Percentiles rank a stretch among this genome's conserved stretches.
Evolutionary conservation across 2,329 filamentous ascomycete genomes (phyloP).

Genomic region (Fusarium equiseti): DNA sequence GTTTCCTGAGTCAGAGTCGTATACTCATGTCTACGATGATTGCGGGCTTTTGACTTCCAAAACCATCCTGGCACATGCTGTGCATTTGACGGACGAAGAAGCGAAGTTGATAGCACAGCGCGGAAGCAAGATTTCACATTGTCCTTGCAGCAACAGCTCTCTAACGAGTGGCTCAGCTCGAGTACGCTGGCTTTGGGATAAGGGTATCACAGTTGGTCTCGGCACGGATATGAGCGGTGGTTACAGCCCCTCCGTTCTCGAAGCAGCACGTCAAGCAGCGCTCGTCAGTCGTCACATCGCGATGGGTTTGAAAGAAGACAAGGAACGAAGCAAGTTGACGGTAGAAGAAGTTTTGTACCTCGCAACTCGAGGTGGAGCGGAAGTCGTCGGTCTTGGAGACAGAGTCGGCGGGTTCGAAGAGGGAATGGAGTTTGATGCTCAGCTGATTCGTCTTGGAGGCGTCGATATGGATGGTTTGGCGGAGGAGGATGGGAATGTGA

Average conservation of each 20-base stretch:
- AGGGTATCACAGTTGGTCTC: slow-evolving; percentile 82
- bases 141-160: slow-evolving; percentile 86
- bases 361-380: slow-evolving; percentile 87
- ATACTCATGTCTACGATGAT: slow-evolving; percentile 83
- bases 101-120: slow-evolving; percentile 70
- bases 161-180: slow-evolving; percentile 83
- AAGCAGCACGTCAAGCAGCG: slow-evolving; percentile 83
- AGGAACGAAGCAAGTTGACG: slow-evolving; percentile 74
- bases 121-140: slow-evolving; percentile 80
- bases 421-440: slow-evolving; percentile 92
- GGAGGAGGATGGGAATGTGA: slow-evolving; percentile 73
- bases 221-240: slow-evolving; percentile 94
- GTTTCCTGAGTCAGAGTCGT: slow-evolving; percentile 74
- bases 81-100: slow-evolving; percentile 80
- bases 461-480: slow-evolving; percentile 58
- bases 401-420: slow-evolving; percentile 84
- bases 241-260: slow-evolving; percentile 83
- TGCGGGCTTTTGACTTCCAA: slow-evolving; percentile 75
- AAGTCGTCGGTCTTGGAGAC: slow-evolving; percentile 78
- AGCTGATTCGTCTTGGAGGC: slow-evolving; percentile 76
- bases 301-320: slow-evolving; percentile 58
- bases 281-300: slow-evolving; percentile 81
- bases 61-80: slow-evolving; percentile 87
- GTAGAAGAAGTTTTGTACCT: slow-evolving; percentile 89
- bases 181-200: slow-evolving; percentile 79